Conservation (phyloP, 78 protist species). For the Chrysochromulina tobinii region DNA sequence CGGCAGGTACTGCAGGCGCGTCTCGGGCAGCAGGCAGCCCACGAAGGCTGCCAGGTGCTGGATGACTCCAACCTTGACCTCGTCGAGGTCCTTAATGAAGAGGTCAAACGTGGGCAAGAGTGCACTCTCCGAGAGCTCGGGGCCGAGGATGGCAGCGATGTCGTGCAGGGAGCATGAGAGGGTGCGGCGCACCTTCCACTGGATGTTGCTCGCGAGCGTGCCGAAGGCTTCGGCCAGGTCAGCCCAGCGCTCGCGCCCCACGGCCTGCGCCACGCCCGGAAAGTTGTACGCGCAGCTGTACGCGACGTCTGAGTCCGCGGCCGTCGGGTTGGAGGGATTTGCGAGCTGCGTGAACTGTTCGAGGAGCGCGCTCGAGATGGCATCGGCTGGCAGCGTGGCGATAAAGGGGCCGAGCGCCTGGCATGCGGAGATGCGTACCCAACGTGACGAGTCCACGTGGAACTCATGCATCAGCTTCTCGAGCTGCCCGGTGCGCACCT, state of each 20-base stretch:
- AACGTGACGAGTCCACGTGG: constrained; percentile 22
- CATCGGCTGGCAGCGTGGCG: constrained; percentile 31
- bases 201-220: constrained; percentile 35
- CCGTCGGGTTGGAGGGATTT: constrained; percentile 10
- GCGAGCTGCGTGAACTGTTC: constrained; percentile 13
- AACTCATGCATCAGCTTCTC: background rate
- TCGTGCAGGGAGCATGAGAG: constrained; percentile 68
- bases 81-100: constrained; percentile 72
- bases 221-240: constrained; percentile 27
- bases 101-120: constrained; percentile 55
- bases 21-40: background rate
- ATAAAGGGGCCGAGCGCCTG: constrained; percentile 51
- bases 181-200: constrained; percentile 73
- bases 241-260: constrained; percentile 58
- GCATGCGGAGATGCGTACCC: constrained; percentile 52
- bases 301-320: constrained; percentile 62
- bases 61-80: constrained; percentile 60
- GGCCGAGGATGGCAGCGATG: constrained; percentile 50
- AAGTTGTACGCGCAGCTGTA: constrained; percentile 66
- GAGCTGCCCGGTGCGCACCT: constrained; percentile 53
- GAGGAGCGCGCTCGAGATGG: constrained; percentile 17
- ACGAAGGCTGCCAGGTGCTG: constrained; percentile 41
- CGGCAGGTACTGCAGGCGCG: constrained; percentile 29
- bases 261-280: constrained; percentile 60
- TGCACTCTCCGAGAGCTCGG: constrained; percentile 38